Evolutionary conservation across 2,329 filamentous ascomycete species (phyloP).

Genomic region (Lecanoromycetidae sp.): DNA sequence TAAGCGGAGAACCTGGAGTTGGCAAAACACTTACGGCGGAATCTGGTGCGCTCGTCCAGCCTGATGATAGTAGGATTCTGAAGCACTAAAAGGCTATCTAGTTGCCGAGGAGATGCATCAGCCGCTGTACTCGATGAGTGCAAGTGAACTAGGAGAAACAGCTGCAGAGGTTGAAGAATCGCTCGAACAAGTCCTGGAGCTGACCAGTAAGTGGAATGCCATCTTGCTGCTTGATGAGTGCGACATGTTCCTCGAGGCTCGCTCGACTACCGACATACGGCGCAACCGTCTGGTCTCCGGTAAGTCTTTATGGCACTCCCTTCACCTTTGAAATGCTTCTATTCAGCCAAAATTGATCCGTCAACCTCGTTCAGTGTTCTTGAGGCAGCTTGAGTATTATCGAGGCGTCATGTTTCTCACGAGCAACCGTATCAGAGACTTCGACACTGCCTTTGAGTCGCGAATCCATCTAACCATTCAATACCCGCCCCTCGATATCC

Average conservation of each 20-base stretch:
- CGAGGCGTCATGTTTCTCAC: slow-evolving; percentile 30
- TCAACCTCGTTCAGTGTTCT: slow-evolving; percentile 22
- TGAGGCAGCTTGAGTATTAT: slow-evolving; percentile 31
- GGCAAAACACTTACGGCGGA: slow-evolving; percentile 48
- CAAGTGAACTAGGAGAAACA: slow-evolving; percentile 24
- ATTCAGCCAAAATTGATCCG: background rate
- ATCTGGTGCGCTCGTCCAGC: slow-evolving; percentile 25
- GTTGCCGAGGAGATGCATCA: slow-evolving; percentile 40
- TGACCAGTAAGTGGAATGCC: slow-evolving; percentile 8
- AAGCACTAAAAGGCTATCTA: background rate
- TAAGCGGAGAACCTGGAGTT: slow-evolving; percentile 33
- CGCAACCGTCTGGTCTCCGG: slow-evolving; percentile 22
- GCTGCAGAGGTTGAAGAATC: slow-evolving; percentile 7
- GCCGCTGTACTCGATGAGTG: slow-evolving; percentile 40
- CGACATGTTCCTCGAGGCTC: slow-evolving; percentile 12
- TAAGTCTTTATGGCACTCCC: background rate
- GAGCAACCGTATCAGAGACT: slow-evolving; percentile 25
- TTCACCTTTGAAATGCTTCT: background rate
- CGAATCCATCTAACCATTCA: slow-evolving; percentile 10
- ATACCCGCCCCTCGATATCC: background rate
- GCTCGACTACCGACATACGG: slow-evolving; percentile 11
- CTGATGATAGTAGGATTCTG: background rate
- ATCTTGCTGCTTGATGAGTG: slow-evolving; percentile 11
- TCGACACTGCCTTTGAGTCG: slow-evolving; percentile 24
- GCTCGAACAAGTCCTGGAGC: slow-evolving; percentile 5